Percentiles rank a stretch among this genome's conserved stretches.
phyloP scores from a whole-genome alignment of 768 basidiomycete genomes.

The Phanerochaete sordida region DNA sequence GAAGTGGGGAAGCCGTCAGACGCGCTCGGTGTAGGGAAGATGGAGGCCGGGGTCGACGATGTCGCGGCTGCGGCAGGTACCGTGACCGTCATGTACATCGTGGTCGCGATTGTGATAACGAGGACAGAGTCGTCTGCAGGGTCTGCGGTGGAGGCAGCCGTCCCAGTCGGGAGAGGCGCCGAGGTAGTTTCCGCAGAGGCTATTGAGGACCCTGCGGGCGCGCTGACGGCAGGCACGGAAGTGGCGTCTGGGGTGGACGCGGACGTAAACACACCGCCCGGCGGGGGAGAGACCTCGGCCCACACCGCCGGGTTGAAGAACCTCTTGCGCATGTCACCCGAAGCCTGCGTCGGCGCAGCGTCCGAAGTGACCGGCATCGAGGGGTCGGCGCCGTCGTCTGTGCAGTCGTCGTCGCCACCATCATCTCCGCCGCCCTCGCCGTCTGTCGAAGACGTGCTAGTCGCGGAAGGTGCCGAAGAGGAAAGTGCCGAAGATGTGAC shows the following conservation, averaged over 20 bases:
- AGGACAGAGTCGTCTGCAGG: not conserved
- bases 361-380: not conserved
- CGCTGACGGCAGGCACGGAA: not conserved
- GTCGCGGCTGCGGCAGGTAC: not conserved
- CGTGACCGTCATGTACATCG: conserved; percentile 7
- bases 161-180: not conserved
- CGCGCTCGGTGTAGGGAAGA: not conserved
- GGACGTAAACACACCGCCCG: not conserved
- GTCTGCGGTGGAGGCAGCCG: not conserved
- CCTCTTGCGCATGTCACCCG: not conserved
- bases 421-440: not conserved
- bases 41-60: not conserved
- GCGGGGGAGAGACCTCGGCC: not conserved
- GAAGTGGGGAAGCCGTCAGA: not conserved
- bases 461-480: not conserved
- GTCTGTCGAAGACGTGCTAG: not conserved
- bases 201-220: not conserved
- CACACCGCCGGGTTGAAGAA: not conserved
- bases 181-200: not conserved
- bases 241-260: not conserved
- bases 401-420: conserved; percentile 5
- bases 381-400: not conserved
- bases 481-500: not conserved
- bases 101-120: conserved; percentile 10
- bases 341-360: not conserved